A percentile compares a stretch with the other conserved stretches of the same genome.
Evolutionary conservation across 306 rosid genomes (phyloP).

Genomic region (Acacia melanoxylon): DNA sequence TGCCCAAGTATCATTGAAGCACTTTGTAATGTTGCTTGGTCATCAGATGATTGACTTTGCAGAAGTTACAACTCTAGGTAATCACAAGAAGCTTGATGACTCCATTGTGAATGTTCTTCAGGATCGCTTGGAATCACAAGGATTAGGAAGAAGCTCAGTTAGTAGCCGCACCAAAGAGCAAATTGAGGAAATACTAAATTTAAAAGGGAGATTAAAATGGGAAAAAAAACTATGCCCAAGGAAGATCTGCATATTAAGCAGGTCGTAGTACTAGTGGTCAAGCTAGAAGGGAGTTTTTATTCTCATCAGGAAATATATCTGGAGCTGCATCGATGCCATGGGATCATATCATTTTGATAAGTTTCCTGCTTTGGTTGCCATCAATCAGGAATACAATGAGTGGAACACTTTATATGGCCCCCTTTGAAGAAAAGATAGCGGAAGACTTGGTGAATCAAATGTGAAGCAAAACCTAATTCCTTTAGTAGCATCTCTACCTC

Average conservation of each 20-base stretch:
- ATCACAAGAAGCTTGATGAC: slow-evolving; percentile 89
- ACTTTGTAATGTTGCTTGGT: slow-evolving; percentile 87
- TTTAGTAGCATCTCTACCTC: too few species aligned
- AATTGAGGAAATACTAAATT: slow-evolving; percentile 76
- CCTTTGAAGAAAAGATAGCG: too few species aligned
- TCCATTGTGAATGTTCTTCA: slow-evolving; percentile 81
- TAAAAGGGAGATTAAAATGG: slow-evolving; percentile 82
- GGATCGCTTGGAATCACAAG: slow-evolving; percentile 83
- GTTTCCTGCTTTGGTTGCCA: too few species aligned
- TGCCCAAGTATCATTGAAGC: too few species aligned
- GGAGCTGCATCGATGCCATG: slow-evolving; percentile 95
- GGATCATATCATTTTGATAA: too few species aligned
- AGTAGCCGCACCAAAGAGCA: slow-evolving; percentile 68
- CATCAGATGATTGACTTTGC: slow-evolving; percentile 99
- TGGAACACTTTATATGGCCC: too few species aligned
- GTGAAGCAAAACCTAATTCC: too few species aligned
- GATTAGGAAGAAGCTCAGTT: slow-evolving; percentile 62
- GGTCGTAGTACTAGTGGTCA: slow-evolving; percentile 93
- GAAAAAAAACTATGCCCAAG: slow-evolving; percentile 94
- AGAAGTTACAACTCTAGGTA: slow-evolving; percentile 83
- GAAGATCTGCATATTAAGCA: slow-evolving; percentile 98
- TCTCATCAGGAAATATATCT: slow-evolving; percentile 90
- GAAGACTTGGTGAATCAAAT: too few species aligned
- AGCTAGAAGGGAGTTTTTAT: slow-evolving; percentile 95
- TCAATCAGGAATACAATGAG: too few species aligned